A percentile compares a stretch with the other conserved stretches of the same genome.
Evolutionary conservation across 805 yeast genomes (phyloP).

Genomic region (Yarrowia bubula): DNA sequence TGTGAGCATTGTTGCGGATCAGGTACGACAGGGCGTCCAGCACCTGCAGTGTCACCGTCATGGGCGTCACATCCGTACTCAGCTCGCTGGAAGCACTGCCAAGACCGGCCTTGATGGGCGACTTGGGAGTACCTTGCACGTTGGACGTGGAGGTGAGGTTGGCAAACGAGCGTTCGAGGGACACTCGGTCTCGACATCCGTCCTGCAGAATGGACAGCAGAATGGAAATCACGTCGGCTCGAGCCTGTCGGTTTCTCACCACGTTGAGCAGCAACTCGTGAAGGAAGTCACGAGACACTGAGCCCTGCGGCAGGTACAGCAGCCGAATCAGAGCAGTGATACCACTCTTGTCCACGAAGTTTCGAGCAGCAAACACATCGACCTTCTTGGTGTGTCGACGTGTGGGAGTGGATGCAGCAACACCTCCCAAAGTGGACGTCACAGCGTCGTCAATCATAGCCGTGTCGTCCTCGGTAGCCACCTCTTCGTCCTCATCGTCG

Average conservation of each 20-base stretch:
- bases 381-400: conserved; percentile 27
- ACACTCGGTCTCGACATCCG: conserved; percentile 59
- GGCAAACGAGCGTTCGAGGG: conserved; percentile 61
- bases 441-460: conserved; percentile 29
- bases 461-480: conserved; percentile 39
- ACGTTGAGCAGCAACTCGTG: conserved; percentile 64
- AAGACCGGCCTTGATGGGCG: conserved; percentile 29
- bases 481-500: conserved; percentile 28
- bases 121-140: conserved; percentile 26
- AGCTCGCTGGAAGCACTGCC: conserved; percentile 20
- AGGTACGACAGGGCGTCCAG: conserved; percentile 72
- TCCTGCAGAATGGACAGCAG: conserved; percentile 70
- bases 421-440: neutral
- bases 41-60: conserved; percentile 71
- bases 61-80: conserved; percentile 46
- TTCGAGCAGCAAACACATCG: conserved; percentile 44
- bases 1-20: conserved; percentile 62
- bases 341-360: conserved; percentile 73
- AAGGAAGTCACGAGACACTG: conserved; percentile 54
- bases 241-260: conserved; percentile 73
- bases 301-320: conserved; percentile 67
- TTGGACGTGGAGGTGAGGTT: conserved; percentile 47
- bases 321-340: conserved; percentile 69
- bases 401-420: neutral
- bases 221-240: conserved; percentile 70